A percentile compares a stretch with the other conserved stretches of the same genome.
Evolutionary conservation across 2,329 filamentous ascomycete genomes (phyloP).

Genomic region (Didymella glomerata): DNA sequence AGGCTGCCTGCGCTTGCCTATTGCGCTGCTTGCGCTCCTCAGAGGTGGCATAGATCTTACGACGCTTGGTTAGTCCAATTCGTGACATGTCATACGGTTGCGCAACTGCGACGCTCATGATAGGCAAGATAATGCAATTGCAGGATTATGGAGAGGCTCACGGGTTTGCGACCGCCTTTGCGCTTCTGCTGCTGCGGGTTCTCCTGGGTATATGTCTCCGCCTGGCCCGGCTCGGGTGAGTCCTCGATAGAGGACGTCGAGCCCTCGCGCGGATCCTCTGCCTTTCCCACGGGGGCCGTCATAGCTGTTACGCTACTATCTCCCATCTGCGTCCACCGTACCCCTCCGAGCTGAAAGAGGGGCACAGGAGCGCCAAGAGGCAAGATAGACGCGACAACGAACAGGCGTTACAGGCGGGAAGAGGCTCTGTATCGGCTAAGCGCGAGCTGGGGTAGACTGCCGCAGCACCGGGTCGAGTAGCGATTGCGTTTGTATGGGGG

Average conservation of each 20-base stretch:
- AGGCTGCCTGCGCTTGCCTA: conserved; percentile 94
- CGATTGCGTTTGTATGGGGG: conserved; percentile 47
- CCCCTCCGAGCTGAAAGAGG: conserved; percentile 53
- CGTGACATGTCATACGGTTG: conserved; percentile 43
- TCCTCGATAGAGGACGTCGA: conserved; percentile 60
- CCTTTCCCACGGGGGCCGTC: conserved; percentile 56
- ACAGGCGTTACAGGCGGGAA: conserved; percentile 29
- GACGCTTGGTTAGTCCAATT: conserved; percentile 52
- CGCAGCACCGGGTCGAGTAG: conserved; percentile 46
- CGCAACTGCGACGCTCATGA: conserved; percentile 35
- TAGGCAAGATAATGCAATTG: conserved; percentile 27
- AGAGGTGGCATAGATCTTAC: conserved; percentile 95
- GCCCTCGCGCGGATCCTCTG: conserved; percentile 54
- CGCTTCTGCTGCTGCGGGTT: conserved; percentile 75
- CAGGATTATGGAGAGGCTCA: conserved; percentile 61
- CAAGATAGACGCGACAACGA: conserved; percentile 45
- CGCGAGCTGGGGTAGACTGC: conserved; percentile 46
- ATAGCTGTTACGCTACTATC: conserved; percentile 58
- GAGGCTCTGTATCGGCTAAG: conserved; percentile 49
- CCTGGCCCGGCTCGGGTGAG: conserved; percentile 57
- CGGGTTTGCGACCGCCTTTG: conserved; percentile 96
- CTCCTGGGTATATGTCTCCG: conserved; percentile 53
- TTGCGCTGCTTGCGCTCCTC: conserved; percentile 99
- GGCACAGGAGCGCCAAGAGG: conserved; percentile 48
- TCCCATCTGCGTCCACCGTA: conserved; percentile 59